A percentile compares a stretch with the other conserved stretches of the same genome.
These are phyloP conservation scores for Thermothielavioides terrestris DNA, from an alignment of 495 filamentous ascomycete genomes.

Conservation along the genomic window DNA sequence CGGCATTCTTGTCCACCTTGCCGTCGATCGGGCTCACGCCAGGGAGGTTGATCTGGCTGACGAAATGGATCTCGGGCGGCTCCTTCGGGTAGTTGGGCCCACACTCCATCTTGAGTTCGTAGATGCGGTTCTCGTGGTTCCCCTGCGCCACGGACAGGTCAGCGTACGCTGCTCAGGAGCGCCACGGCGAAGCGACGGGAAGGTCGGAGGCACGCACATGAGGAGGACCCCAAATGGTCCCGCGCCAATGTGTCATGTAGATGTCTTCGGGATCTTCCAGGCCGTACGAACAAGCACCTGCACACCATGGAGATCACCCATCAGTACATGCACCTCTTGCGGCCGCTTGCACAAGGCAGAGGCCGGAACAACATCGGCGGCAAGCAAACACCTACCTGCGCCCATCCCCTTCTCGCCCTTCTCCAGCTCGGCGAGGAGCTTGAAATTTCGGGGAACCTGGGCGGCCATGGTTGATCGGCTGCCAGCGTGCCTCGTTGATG, in stretches of 20 bases:
- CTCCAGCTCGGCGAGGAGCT: conserved; percentile 93
- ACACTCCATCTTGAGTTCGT: conserved; percentile 95
- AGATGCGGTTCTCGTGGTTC: conserved; percentile 96
- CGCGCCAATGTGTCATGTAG: conserved; percentile 97
- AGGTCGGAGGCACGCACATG: conserved; percentile 59
- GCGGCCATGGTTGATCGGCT: conserved; percentile 44
- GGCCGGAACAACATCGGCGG: neutral
- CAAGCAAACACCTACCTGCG: conserved; percentile 53
- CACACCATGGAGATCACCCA: neutral
- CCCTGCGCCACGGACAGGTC: conserved; percentile 47
- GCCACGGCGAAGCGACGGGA: neutral
- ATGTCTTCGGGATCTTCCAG: conserved; percentile 91
- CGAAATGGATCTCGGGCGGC: conserved; percentile 82
- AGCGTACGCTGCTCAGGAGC: neutral
- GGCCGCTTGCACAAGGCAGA: neutral
- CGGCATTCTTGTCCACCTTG: conserved; percentile 72
- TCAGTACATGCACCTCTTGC: neutral
- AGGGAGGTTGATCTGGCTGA: conserved; percentile 88
- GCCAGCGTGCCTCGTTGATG: neutral
- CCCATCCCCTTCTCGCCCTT: conserved; percentile 97
- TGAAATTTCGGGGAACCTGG: conserved; percentile 90
- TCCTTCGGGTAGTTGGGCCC: conserved; percentile 79
- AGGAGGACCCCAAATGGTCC: conserved; percentile 91
- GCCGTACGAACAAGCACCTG: conserved; percentile 95
- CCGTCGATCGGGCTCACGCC: conserved; percentile 76